phyloP scores from a whole-genome alignment of 805 yeast species.

The Pichia occidentalis region DNA sequence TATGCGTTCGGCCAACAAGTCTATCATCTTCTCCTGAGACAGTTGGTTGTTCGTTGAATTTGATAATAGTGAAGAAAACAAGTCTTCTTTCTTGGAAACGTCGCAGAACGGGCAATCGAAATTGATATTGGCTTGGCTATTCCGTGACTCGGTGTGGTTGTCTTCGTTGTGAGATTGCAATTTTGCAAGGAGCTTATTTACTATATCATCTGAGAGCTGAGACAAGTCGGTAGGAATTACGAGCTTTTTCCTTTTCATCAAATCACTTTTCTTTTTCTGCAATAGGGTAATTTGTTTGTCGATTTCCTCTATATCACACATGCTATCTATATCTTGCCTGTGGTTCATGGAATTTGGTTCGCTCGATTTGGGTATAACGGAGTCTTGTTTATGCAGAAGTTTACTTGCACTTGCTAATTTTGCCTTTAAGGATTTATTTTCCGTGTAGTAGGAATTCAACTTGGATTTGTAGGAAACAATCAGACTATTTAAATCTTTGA shows the following conservation, averaged over 20 bases:
- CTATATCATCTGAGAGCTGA: conserved; percentile 7
- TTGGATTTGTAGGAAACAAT: conserved; percentile 14
- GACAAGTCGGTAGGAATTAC: conserved; percentile 5
- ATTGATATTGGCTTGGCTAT: neutral
- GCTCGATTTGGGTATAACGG: neutral
- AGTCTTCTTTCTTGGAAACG: neutral
- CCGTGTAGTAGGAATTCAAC: conserved; percentile 11
- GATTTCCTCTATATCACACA: conserved; percentile 8
- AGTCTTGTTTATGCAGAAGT: no score
- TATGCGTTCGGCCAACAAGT: conserved; percentile 9
- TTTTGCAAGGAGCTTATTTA: conserved; percentile 3
- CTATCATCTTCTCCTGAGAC: conserved; percentile 6
- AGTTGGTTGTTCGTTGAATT: neutral
- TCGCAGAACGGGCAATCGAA: conserved; percentile 12
- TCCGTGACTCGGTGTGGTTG: neutral
- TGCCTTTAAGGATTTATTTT: conserved; percentile 11
- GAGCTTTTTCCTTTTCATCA: conserved; percentile 1
- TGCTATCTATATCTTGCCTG: no score
- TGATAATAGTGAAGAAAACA: conserved; percentile 1
- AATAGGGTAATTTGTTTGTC: conserved; percentile 10
- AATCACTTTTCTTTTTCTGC: conserved; percentile 6
- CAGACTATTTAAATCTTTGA: conserved; percentile 18
- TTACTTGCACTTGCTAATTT: no score
- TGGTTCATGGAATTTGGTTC: no score
- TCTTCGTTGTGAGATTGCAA: conserved; percentile 3